Conservation (phyloP, 805 yeast species). For the Starmerella roubikii region DNA sequence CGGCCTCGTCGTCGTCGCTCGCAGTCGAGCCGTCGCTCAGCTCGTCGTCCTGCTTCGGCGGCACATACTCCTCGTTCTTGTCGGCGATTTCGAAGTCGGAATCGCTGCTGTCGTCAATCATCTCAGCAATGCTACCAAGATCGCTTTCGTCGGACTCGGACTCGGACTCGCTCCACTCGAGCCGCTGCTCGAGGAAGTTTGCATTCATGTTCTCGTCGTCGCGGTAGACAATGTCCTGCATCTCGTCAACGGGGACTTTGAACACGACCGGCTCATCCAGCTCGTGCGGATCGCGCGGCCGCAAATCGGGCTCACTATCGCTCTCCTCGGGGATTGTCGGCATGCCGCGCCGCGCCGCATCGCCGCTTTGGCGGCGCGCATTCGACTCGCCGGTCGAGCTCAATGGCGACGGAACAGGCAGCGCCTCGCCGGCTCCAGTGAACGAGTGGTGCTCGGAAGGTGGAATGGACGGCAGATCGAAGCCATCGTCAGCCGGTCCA, state of each 20-base stretch:
- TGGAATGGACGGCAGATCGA: too few species aligned
- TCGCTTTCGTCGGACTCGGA: constrained; percentile 14
- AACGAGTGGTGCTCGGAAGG: too few species aligned
- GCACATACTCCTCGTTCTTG: neutral
- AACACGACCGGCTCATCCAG: constrained; percentile 7
- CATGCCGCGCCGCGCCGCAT: too few species aligned
- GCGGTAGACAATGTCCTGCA: neutral
- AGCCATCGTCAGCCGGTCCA: neutral
- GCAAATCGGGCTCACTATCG: neutral
- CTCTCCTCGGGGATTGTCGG: too few species aligned
- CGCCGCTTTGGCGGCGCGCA: too few species aligned
- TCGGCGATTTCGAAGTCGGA: neutral
- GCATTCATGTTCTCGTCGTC: constrained; percentile 5
- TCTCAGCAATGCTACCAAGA: constrained; percentile 15
- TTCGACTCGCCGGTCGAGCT: too few species aligned
- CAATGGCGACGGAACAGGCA: too few species aligned
- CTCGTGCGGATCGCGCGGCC: constrained; percentile 14
- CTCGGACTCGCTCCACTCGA: constrained; percentile 13
- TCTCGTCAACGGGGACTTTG: constrained; percentile 8
- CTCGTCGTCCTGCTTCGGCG: neutral
- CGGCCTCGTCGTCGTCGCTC: constrained; percentile 8
- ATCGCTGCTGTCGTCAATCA: constrained; percentile 10
- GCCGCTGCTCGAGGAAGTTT: constrained; percentile 7
- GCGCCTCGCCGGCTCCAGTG: too few species aligned
- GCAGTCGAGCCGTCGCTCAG: constrained; percentile 1